These are phyloP conservation scores for Globisporangium orthogonon DNA, from an alignment of 352 stramenopile genomes.

Conservation along the genomic window DNA sequence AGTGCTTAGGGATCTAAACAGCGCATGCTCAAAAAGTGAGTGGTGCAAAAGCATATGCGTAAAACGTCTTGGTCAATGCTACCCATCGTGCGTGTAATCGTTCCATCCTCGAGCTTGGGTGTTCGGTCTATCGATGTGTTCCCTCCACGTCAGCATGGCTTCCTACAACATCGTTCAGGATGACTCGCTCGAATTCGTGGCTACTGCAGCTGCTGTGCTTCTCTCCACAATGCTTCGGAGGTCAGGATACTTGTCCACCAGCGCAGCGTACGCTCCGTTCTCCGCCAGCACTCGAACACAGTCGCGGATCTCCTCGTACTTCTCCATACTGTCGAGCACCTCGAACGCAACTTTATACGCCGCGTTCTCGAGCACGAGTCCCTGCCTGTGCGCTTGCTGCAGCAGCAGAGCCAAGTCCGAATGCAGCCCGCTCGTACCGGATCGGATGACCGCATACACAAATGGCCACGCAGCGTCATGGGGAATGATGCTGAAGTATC, in stretches of 20 bases:
- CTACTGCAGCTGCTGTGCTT: background rate
- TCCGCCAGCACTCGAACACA: conserved; percentile 27
- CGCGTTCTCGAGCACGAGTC: conserved; percentile 29
- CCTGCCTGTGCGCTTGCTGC: conserved; percentile 24
- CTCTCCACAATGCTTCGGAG: conserved; percentile 22
- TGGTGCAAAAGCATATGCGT: too few species aligned
- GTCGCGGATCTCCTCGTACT: conserved; percentile 21
- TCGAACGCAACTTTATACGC: conserved; percentile 43
- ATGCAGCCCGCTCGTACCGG: conserved; percentile 30
- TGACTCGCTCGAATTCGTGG: too few species aligned
- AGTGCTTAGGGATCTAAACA: too few species aligned
- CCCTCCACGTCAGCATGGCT: too few species aligned
- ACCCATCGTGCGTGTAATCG: too few species aligned
- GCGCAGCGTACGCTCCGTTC: conserved; percentile 19
- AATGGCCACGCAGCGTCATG: conserved; percentile 52
- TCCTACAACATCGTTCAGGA: too few species aligned
- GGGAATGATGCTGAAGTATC: conserved; percentile 40
- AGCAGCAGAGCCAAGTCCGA: conserved; percentile 44
- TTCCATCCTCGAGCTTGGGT: too few species aligned
- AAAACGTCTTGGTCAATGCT: too few species aligned
- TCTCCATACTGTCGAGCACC: conserved; percentile 25
- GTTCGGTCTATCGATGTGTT: too few species aligned
- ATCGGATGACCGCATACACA: conserved; percentile 40
- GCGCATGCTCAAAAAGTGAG: too few species aligned
- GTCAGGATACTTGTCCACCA: conserved; percentile 30